Percentiles rank a stretch among this genome's conserved stretches.
Conservation (phyloP, 768 basidiomycete species). For the Pleurotus tuoliensis region DNA sequence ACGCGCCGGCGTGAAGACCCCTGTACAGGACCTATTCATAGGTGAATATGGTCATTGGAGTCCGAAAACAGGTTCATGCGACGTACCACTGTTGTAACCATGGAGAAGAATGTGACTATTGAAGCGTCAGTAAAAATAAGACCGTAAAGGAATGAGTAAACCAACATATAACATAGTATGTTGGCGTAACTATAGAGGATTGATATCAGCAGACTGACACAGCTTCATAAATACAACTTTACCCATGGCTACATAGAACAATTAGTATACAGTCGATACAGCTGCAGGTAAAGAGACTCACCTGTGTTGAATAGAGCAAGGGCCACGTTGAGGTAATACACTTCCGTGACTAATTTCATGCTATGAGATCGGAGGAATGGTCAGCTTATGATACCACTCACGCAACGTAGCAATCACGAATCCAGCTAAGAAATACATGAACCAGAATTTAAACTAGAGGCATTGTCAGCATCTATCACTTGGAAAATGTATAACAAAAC, state of each 20-base stretch:
- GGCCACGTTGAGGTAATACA: conserved; percentile 94
- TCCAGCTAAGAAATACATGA: conserved; percentile 81
- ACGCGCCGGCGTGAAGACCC: conserved; percentile 74
- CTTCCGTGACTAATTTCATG: conserved; percentile 64
- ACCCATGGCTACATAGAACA: conserved; percentile 58
- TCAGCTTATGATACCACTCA: conserved; percentile 29
- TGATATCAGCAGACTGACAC: too few species aligned
- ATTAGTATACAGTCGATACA: conserved; percentile 10
- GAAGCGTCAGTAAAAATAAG: not conserved
- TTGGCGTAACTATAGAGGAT: conserved; percentile 65
- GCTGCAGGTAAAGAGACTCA: conserved; percentile 25
- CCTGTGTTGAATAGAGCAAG: conserved; percentile 93
- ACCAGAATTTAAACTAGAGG: conserved; percentile 83
- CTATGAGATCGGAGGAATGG: conserved; percentile 9
- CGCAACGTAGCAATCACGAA: conserved; percentile 84
- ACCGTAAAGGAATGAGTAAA: not conserved
- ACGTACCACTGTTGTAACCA: conserved; percentile 77
- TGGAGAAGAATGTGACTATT: conserved; percentile 78
- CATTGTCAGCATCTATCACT: not conserved
- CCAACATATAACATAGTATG: conserved; percentile 80
- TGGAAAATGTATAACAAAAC: conserved; percentile 14
- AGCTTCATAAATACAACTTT: conserved; percentile 11
- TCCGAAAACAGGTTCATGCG: not conserved
- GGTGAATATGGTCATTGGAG: not conserved
- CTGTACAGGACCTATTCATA: conserved; percentile 72